These are phyloP conservation scores for Sporothrix variecibatus DNA, from an alignment of 2,329 filamentous ascomycete species.

Conservation along the genomic window DNA sequence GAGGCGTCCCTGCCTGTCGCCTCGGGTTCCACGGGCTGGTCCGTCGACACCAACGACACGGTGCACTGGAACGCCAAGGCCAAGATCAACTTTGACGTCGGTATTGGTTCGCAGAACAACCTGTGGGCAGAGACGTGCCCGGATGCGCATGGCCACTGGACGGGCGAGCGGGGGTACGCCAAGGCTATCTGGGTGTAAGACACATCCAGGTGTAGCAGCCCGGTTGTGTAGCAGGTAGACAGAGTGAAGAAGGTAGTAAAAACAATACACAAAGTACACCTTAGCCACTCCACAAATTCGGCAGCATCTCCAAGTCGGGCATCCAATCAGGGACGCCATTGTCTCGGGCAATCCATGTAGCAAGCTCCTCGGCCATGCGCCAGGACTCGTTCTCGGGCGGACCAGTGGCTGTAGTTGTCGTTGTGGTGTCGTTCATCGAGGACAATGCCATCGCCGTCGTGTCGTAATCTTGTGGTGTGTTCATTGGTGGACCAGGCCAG, in stretches of 20 bases:
- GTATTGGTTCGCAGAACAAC: conserved; percentile 24
- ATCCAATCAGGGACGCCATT: conserved; percentile 20
- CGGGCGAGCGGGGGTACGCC: conserved; percentile 27
- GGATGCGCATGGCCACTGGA: conserved; percentile 29
- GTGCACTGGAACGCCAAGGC: conserved; percentile 30
- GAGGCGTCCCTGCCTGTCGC: conserved; percentile 10
- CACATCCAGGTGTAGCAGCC: too few species aligned
- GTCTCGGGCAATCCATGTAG: conserved; percentile 24
- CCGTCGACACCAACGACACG: conserved; percentile 29
- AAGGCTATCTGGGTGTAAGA: conserved; percentile 27
- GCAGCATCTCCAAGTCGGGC: conserved; percentile 22
- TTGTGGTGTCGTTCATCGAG: not conserved
- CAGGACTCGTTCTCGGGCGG: conserved; percentile 5
- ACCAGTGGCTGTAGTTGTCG: not conserved
- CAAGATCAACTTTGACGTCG: conserved; percentile 31
- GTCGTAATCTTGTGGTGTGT: not conserved
- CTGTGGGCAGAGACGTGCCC: conserved; percentile 32
- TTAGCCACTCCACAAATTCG: conserved; percentile 4
- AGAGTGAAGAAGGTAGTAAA: too few species aligned
- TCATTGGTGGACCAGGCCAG: not conserved
- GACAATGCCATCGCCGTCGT: not conserved
- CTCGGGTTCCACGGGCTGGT: conserved; percentile 28
- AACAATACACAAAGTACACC: not conserved
- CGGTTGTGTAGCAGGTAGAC: not conserved
- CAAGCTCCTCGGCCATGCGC: conserved; percentile 20